Evolutionary conservation across 2,329 filamentous ascomycete genomes (phyloP), one percentile per base, ranked within the genome.

Genomic region (Alternaria incomplexa): DNA sequence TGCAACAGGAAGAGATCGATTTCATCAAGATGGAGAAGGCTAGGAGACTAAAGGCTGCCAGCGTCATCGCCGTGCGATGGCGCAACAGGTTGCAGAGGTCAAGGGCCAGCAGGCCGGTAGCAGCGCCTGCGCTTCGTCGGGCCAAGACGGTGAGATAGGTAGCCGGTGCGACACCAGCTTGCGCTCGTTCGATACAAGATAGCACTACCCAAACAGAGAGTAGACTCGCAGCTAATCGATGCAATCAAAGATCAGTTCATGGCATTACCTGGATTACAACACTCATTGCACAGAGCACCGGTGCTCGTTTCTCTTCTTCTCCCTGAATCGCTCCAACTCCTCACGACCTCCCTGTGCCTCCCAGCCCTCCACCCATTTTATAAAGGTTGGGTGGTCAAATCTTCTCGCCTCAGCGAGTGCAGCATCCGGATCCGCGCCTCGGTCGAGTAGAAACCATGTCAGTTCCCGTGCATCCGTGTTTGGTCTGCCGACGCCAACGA

Each of bases 391-490:
- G n/a, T 52, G 30, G 12, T 13, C 26, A 23, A 1, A 17, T 11
- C 20, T 26, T 52, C 28, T 52, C n/a, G 50, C 50, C 11, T 32
- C 50, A 6, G 25, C 20, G 50, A 52, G 25, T 30, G 50, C 50
- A 36, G 20, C 17, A 17, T 11, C 30, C 26, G 50, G 50, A 43
- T 57, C 55, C 20, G 55, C 55, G 32, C 55, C 45, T 15, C 28
- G 45, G 12, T 57, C 55, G n/a, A 57, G 44, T 20, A 57, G 20
- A 13, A 57, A 26, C 55, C 45, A 57, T 15, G 55, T 57, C 45
- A 57, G 23, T 1, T 57, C 55, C 22, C 55, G 28, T 6, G 28
- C n/a, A 50, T 57, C 28, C 22, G 12, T 25, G 1, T 48, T 11
- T 20, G 20, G 15, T 15, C 11, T 23, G 13, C 30, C 25, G 6